phyloP scores from a whole-genome alignment of 345 rosid genomes.

The Eucalyptus regnans region DNA sequence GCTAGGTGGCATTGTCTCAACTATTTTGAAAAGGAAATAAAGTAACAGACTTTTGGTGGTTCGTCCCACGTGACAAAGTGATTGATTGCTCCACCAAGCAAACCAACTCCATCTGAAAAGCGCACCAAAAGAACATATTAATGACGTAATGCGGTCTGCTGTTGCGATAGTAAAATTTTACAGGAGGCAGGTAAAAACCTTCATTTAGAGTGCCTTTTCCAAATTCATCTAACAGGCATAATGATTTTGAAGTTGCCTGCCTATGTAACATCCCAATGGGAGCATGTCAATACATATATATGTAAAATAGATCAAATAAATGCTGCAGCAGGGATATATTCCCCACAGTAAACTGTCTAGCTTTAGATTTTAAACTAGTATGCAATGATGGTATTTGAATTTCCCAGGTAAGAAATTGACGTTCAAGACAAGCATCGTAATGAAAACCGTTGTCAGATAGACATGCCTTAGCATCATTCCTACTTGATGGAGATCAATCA shows the following conservation, averaged over 20 bases:
- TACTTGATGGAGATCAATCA: constrained; percentile 98
- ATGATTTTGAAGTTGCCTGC: constrained; percentile 86
- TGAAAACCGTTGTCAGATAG: not conserved
- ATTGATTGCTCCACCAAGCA: constrained; percentile 90
- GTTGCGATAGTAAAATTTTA: not conserved
- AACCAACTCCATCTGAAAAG: constrained; percentile 81
- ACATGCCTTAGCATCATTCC: constrained; percentile 91
- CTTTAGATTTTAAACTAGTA: not conserved
- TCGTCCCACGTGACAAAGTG: constrained; percentile 46
- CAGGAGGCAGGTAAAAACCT: constrained; percentile 28
- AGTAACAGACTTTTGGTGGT: constrained; percentile 74
- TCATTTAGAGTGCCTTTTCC: constrained; percentile 99
- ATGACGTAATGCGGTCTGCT: not conserved
- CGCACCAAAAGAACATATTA: not conserved
- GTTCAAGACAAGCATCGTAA: not conserved
- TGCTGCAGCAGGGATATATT: not conserved
- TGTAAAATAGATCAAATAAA: not conserved
- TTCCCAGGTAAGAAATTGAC: not conserved
- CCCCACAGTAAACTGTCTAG: not conserved
- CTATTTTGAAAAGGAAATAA: not conserved
- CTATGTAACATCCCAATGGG: constrained; percentile 13
- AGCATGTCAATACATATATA: not conserved
- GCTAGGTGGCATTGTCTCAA: not conserved
- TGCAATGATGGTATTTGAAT: not conserved
- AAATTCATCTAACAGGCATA: constrained; percentile 92